Conservation (phyloP, 2,329 filamentous ascomycete genomes). For the Periconia macrospinosa region DNA sequence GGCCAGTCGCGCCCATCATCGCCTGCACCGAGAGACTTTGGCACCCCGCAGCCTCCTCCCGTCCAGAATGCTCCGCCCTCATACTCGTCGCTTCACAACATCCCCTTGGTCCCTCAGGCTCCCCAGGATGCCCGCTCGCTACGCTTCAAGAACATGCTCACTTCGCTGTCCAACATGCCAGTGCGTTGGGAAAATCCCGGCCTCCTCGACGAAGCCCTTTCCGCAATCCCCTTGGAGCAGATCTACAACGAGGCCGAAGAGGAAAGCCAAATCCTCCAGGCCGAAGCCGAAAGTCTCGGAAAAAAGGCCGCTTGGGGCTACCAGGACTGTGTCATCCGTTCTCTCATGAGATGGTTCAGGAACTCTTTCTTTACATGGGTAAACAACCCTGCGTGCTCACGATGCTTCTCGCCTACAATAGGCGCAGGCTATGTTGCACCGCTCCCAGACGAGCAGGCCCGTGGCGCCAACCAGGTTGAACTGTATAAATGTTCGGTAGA, state of each 20-base stretch:
- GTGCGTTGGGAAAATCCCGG: conserved; percentile 97
- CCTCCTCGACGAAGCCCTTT: conserved; percentile 85
- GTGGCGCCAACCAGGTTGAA: conserved; percentile 84
- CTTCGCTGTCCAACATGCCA: conserved; percentile 84
- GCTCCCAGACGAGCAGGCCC: conserved; percentile 84
- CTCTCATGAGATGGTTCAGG: conserved; percentile 94
- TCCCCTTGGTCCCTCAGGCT: conserved; percentile 73
- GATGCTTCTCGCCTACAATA: conserved; percentile 81
- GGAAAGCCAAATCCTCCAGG: conserved; percentile 83
- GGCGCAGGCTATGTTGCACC: conserved; percentile 82
- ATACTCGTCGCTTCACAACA: conserved; percentile 63
- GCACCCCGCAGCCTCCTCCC: conserved; percentile 42
- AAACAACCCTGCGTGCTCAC: conserved; percentile 86
- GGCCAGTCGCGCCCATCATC: conserved; percentile 63
- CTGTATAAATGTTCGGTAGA: conserved; percentile 82
- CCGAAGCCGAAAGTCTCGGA: conserved; percentile 83
- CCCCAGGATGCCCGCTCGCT: conserved; percentile 59
- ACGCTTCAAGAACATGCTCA: conserved; percentile 68
- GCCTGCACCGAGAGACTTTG: conserved; percentile 55
- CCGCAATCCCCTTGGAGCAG: conserved; percentile 82
- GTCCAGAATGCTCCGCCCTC: conserved; percentile 53
- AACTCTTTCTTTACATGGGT: conserved; percentile 94
- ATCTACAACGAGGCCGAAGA: conserved; percentile 95
- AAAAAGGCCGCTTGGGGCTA: conserved; percentile 90
- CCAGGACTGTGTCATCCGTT: conserved; percentile 92